Conservation (phyloP, 192 early-diverging fungal species). For the Mortierella alpina region DNA sequence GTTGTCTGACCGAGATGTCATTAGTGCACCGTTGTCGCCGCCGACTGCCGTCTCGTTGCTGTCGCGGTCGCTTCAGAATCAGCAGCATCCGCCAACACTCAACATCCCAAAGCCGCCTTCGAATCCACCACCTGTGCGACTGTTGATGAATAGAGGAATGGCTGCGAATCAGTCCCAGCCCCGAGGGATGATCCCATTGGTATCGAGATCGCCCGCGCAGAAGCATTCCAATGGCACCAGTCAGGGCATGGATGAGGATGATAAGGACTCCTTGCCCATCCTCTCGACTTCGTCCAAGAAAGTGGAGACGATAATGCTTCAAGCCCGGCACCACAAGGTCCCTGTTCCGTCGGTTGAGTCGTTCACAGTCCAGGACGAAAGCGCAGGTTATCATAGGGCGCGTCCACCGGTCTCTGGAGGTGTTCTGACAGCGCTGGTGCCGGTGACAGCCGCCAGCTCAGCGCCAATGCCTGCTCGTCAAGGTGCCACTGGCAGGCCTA, state of each 20-base stretch:
- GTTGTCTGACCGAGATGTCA: background rate
- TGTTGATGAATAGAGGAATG: conserved; percentile 22
- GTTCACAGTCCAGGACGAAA: background rate
- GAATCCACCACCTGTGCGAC: conserved; percentile 42
- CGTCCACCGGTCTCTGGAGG: no score
- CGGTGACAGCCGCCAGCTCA: no score
- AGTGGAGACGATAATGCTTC: conserved; percentile 39
- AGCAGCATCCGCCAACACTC: conserved; percentile 21
- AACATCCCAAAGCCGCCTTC: conserved; percentile 42
- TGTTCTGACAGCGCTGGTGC: no score
- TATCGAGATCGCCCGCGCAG: background rate
- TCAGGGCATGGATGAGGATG: conserved; percentile 5
- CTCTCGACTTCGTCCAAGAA: conserved; percentile 22
- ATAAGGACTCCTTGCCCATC: conserved; percentile 4
- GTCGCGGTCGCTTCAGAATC: conserved; percentile 11
- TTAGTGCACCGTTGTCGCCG: background rate
- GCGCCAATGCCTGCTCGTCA: no score
- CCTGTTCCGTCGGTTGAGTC: background rate
- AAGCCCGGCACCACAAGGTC: conserved; percentile 11
- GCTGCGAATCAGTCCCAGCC: background rate
- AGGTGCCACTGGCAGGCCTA: no score
- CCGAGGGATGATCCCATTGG: background rate
- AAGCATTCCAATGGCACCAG: background rate
- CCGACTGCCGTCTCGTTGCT: conserved; percentile 1
- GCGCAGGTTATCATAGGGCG: no score